Conservation (phyloP, 345 rosid genomes). For the Dimocarpus longan region DNA sequence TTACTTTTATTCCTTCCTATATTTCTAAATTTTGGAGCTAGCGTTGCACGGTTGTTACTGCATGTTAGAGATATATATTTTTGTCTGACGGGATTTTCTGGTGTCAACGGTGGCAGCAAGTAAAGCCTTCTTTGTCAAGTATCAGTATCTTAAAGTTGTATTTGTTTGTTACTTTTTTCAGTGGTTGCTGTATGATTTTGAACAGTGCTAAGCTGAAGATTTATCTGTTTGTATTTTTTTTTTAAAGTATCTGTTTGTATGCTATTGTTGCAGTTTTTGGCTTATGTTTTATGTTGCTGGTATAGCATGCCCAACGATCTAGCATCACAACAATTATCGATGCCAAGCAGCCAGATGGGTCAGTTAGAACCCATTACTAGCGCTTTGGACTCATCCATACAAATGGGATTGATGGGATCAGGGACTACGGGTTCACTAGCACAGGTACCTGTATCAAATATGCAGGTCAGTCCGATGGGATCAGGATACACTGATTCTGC, state of each 20-base stretch:
- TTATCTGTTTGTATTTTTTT: slow-evolving; percentile 1
- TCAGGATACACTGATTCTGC: slow-evolving; percentile 23
- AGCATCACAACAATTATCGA: slow-evolving; percentile 45
- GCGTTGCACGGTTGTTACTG: background rate
- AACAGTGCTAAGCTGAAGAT: background rate
- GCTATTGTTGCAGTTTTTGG: slow-evolving; percentile 27
- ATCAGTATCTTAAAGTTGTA: background rate
- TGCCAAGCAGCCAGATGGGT: slow-evolving; percentile 43
- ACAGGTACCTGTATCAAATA: slow-evolving; percentile 34
- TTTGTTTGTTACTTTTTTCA: background rate
- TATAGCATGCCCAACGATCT: slow-evolving; percentile 57
- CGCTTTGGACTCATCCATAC: slow-evolving; percentile 37
- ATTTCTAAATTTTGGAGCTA: background rate
- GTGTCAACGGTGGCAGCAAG: background rate
- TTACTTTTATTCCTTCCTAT: background rate
- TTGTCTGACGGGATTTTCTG: background rate
- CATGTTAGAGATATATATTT: background rate
- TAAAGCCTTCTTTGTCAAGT: background rate
- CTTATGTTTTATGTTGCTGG: slow-evolving; percentile 21
- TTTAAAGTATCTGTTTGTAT: no score
- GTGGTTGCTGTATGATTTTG: background rate
- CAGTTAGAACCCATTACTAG: slow-evolving; percentile 46
- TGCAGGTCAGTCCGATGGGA: slow-evolving; percentile 40
- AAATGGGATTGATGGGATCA: slow-evolving; percentile 42
- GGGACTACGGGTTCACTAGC: slow-evolving; percentile 26